Base-by-base conservation (phyloP, 164 flowering plant genomes). In the Sextonia rubra region DNA sequence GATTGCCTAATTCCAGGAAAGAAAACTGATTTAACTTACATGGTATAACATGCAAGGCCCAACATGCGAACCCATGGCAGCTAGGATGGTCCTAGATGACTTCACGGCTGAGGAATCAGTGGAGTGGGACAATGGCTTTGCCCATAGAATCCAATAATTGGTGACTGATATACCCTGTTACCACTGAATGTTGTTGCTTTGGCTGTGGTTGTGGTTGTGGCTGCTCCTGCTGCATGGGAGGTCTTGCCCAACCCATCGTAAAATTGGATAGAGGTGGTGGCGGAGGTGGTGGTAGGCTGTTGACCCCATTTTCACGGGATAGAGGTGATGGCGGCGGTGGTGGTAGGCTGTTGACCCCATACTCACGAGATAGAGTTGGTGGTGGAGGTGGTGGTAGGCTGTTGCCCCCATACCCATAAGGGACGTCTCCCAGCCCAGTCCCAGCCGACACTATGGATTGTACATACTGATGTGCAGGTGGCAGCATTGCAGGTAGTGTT, bases 61-160 rank as follows among this genome's bases (percentile, higher is more conserved):
- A 1, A 49, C 65, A 62, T 23, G 26, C 14, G 32, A n/a, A 26
- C 25, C 48, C 8, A 22, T n/a, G 47, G 14, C 18, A 1, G 30
- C 18, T 25, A 63, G 15, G 49, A 37, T 3, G 47, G 26, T 63
- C 68, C 63, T 37, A 17, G 66, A 65, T 62, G n/a, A 32, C 20
- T 60, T 83, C 76, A 86, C 77, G 84, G 93, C 74, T 90, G 82
- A 69, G 85, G 85, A 17, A 86, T 81, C 0, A 9, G 44, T 37
- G 89, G 85, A 26, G 88, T 58, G 12, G 86, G 47, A 86, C 84
- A 92, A 76, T 81, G 88, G 66, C 73, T 75, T 75, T 83, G 91
- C 76, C 89, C 87, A 75, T 89, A 90, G 74, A 90, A 90, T 3
- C 89, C 91, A 23, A 88, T 77, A 24, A 89, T 89, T n/a, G 69